Percentiles rank a stretch among this genome's conserved stretches.
Evolutionary conservation across 139 green algal species (phyloP).

Genomic region (Picochlorum sp.): DNA sequence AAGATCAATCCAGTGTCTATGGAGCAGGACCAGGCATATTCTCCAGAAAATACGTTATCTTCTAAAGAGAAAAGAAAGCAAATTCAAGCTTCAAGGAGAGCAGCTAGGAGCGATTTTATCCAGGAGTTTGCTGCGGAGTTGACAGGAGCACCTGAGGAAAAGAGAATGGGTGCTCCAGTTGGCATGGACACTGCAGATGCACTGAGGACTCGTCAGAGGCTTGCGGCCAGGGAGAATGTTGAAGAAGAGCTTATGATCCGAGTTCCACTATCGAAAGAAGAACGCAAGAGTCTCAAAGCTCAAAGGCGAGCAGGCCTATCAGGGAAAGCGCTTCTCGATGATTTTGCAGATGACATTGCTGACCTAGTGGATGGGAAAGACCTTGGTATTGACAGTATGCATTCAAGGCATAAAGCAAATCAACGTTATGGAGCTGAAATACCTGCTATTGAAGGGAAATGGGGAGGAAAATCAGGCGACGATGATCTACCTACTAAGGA

Average conservation of each 20-base stretch:
- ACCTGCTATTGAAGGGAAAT: slow-evolving; percentile 8
- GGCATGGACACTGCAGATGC: slow-evolving; percentile 30
- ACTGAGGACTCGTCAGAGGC: slow-evolving; percentile 41
- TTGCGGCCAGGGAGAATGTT: slow-evolving; percentile 55
- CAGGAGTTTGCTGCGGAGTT: slow-evolving; percentile 58
- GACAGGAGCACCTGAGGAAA: slow-evolving; percentile 72
- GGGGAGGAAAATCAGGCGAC: slow-evolving; percentile 41
- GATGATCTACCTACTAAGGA: slow-evolving; percentile 45
- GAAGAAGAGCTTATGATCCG: slow-evolving; percentile 89
- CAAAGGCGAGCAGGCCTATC: slow-evolving; percentile 29
- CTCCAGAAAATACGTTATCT: slow-evolving; percentile 1
- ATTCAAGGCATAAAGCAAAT: slow-evolving; percentile 30
- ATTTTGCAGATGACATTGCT: slow-evolving; percentile 89
- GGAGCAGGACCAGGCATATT: slow-evolving; percentile 37
- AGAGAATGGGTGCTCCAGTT: slow-evolving; percentile 12
- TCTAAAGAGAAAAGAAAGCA: slow-evolving; percentile 21
- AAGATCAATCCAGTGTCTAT: slow-evolving; percentile 76
- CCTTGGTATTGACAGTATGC: slow-evolving; percentile 31
- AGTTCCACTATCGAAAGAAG: slow-evolving; percentile 67
- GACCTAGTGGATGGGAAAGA: slow-evolving; percentile 49
- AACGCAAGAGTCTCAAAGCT: slow-evolving; percentile 64
- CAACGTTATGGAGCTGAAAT: slow-evolving; percentile 62
- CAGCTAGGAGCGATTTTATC: slow-evolving; percentile 50
- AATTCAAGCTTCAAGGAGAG: slow-evolving; percentile 29
- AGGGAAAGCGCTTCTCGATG: slow-evolving; percentile 55